phyloP scores from a whole-genome alignment of 805 yeast genomes.

The Myxozyma vanderwaltii region DNA sequence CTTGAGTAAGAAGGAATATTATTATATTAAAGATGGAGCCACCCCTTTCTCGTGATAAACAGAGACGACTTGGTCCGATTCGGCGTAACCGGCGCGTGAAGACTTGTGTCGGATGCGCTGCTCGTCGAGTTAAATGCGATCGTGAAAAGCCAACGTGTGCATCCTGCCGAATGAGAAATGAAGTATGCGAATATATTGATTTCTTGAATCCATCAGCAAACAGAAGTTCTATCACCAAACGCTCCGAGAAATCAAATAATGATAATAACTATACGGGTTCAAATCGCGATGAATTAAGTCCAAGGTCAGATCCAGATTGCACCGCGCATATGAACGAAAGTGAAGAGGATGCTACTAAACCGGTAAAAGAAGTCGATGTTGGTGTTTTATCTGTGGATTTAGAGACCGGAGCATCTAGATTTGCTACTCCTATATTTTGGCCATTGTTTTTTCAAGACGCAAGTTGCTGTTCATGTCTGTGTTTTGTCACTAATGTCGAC shows the following conservation, averaged over 20 bases:
- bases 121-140: conserved; percentile 10
- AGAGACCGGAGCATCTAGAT: conserved; percentile 6
- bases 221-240: not conserved
- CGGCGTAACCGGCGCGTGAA: conserved; percentile 9
- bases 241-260: not conserved
- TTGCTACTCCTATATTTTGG: conserved; percentile 4
- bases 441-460: conserved; percentile 1
- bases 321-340: not conserved
- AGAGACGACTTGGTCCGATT: not conserved
- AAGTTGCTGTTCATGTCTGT: not conserved
- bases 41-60: not conserved
- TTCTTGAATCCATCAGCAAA: not conserved
- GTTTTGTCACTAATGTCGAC: not conserved
- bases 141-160: conserved; percentile 1
- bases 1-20: not conserved
- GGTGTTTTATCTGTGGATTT: conserved; percentile 1
- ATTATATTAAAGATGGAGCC: not conserved
- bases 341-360: not conserved
- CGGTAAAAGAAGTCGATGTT: not conserved
- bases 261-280: not conserved
- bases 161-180: not conserved
- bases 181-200: conserved; percentile 1
- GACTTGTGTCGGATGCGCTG: conserved; percentile 8
- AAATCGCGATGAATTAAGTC: not conserved
- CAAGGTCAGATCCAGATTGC: not conserved